phyloP scores from a whole-genome alignment of 192 early-diverging fungal species.

The Kickxella alabastrina region DNA sequence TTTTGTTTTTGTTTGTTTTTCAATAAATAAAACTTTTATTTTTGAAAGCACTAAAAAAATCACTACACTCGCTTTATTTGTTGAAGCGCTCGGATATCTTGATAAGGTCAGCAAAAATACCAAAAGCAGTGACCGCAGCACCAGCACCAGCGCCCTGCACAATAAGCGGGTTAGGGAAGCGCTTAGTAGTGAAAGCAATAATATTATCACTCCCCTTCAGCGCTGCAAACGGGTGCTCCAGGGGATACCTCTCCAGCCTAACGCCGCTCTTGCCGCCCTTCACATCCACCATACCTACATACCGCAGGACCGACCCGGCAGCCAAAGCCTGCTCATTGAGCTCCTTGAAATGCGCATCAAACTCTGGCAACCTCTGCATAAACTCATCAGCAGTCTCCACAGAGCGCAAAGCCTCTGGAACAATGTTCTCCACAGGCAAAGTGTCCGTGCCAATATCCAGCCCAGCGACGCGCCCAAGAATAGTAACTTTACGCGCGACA shows the following conservation, averaged over 20 bases:
- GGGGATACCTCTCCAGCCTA: constrained; percentile 73
- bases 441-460: constrained; percentile 68
- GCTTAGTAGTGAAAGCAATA: constrained; percentile 90
- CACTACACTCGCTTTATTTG: no score
- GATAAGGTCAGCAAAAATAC: constrained; percentile 90
- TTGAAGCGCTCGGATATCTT: constrained; percentile 73
- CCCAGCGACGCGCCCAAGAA: constrained; percentile 88
- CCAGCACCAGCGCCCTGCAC: constrained; percentile 96
- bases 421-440: constrained; percentile 92
- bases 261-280: constrained; percentile 64
- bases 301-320: constrained; percentile 80
- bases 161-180: constrained; percentile 93
- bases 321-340: constrained; percentile 75
- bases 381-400: constrained; percentile 76
- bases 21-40: background rate
- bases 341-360: constrained; percentile 78
- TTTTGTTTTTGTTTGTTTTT: background rate
- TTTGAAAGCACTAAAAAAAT: no score
- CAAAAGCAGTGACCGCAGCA: constrained; percentile 95
- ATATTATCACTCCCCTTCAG: constrained; percentile 98
- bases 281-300: constrained; percentile 86
- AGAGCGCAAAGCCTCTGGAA: constrained; percentile 76
- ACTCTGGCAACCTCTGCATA: constrained; percentile 76
- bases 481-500: constrained; percentile 93
- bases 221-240: constrained; percentile 90